Base-by-base conservation (phyloP, 352 stramenopile species). In the Phytophthora sojae region DNA sequence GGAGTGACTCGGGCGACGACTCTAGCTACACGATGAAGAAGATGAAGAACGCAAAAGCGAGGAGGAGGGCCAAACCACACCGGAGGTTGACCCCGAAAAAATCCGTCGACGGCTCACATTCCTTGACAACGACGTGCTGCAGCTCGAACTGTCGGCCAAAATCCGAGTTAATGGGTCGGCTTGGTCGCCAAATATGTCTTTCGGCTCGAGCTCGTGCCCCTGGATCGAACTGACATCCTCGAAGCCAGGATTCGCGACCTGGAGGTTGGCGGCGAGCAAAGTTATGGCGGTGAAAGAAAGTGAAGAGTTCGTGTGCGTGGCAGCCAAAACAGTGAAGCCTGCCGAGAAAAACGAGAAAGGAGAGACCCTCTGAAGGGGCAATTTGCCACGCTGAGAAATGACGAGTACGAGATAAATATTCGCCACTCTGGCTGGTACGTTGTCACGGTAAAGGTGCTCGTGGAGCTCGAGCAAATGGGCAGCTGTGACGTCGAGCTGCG, bases 111-210 rank as follows among this genome's bases (percentile, higher is more conserved):
- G 32, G 4, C 39, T 69, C 2, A n/a, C 15, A 15, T n/a, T 26
- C n/a, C 21, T 69, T 17, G 61, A 61, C 7, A 54, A 53, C 30
- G 25, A 49, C 32, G 29, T 30, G 39, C 8, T 61, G 30, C 26
- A 67, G 32, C 50, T 67, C 6, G 17, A 44, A 32, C 35, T 67
- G 15, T 47, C 37, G 26, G 51, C 55, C 1, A 67, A 67, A 23
- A 9, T 55, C n/a, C 50, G 60, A 44, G 50, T 67, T 29, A 25
- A 52, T 11, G 23, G 45, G 17, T 60, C 60, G 6, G 37, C 50
- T 44, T 67, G 60, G 60, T 15, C 49, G 12, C 60, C 9, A 67
- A 64, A n/a, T 44, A 62, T 26, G 3, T 52, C 6, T 52, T 52
- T 14, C 45, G 45, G 9, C 45, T 52, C n/a, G 32, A 61, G 12